Evolutionary conservation across 371 early-diverging fungal species (phyloP).

Genomic region (Circinella umbellata): DNA sequence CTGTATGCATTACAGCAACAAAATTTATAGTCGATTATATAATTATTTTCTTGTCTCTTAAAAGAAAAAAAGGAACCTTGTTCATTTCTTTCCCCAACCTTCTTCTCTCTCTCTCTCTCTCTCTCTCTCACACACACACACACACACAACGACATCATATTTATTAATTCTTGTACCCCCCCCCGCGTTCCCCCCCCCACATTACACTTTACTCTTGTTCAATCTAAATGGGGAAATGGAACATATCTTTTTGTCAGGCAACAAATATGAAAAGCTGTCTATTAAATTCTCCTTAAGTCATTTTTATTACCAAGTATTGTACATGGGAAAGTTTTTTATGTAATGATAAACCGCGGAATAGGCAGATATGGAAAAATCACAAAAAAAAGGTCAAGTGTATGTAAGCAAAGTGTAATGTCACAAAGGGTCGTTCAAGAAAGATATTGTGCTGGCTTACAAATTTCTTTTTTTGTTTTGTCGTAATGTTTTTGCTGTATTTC

Average conservation of each 20-base stretch:
- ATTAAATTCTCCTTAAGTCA: background rate
- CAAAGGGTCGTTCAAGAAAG: background rate
- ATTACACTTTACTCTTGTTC: no score
- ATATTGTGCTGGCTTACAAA: background rate
- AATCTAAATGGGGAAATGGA: no score
- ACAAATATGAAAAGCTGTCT: background rate
- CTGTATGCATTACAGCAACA: no score
- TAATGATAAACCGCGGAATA: slow-evolving; percentile 6
- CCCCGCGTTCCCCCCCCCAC: no score
- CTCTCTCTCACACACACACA: no score
- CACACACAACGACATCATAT: no score
- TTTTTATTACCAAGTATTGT: background rate
- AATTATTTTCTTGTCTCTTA: background rate
- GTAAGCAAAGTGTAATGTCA: slow-evolving; percentile 1
- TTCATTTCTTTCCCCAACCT: no score
- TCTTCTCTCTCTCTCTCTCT: no score
- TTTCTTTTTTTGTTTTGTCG: no score
- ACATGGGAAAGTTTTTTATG: background rate
- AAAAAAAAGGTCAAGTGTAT: background rate
- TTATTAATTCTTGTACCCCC: no score
- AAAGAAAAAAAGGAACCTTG: background rate
- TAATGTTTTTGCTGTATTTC: background rate
- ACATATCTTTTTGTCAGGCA: background rate
- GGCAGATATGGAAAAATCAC: background rate
- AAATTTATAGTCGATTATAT: slow-evolving; percentile 1